Conservation (phyloP, 768 basidiomycete species). For the Phylloporus sp. region DNA sequence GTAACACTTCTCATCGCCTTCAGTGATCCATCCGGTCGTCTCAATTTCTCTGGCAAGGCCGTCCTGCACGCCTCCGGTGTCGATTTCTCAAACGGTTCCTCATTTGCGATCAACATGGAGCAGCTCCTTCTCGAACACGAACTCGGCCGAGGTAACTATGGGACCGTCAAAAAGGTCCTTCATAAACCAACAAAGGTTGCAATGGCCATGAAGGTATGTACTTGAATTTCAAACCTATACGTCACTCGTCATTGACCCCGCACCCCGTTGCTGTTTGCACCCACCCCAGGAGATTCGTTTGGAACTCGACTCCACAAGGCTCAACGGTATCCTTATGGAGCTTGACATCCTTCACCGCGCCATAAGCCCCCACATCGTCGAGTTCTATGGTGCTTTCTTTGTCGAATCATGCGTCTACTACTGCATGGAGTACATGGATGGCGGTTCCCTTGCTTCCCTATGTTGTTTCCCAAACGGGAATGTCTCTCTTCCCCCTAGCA, state of each 20-base stretch:
- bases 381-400: slow-evolving; percentile 99
- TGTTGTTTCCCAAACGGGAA: slow-evolving; percentile 44
- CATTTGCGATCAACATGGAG: slow-evolving; percentile 91
- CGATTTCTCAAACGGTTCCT: slow-evolving; percentile 85
- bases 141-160: slow-evolving; percentile 94
- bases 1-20: slow-evolving; percentile 1
- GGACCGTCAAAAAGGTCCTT: slow-evolving; percentile 92
- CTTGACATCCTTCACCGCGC: slow-evolving; percentile 97
- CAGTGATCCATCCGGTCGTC: slow-evolving; percentile 93
- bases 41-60: slow-evolving; percentile 92
- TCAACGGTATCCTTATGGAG: slow-evolving; percentile 97
- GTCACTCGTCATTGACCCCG: slow-evolving; percentile 8
- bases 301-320: slow-evolving; percentile 88
- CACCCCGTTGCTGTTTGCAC: not conserved
- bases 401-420: slow-evolving; percentile 99
- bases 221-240: not conserved
- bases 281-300: slow-evolving; percentile 85
- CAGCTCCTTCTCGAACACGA: slow-evolving; percentile 90
- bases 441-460: slow-evolving; percentile 84
- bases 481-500: slow-evolving; percentile 31
- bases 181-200: slow-evolving; percentile 92
- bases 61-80: slow-evolving; percentile 86
- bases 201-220: slow-evolving; percentile 96
- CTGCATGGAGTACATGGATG: slow-evolving; percentile 99
- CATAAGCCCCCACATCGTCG: slow-evolving; percentile 86